These are phyloP conservation scores for Salvia hispanica DNA, from an alignment of 257 asterid species.

Conservation along the genomic window DNA sequence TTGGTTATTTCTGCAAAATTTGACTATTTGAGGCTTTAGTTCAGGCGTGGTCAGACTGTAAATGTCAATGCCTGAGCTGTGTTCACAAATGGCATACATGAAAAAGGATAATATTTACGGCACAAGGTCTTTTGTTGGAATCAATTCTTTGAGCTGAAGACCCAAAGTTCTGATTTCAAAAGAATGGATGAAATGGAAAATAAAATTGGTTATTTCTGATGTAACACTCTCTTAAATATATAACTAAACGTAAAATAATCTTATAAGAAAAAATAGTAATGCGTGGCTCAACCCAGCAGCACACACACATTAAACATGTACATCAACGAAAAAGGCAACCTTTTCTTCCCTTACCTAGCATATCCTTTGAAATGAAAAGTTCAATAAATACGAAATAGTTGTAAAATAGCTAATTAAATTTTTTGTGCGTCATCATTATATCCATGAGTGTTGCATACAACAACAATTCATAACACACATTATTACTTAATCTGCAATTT, in stretches of 20 bases:
- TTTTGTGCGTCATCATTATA: not conserved
- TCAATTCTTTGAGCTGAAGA: constrained; percentile 6
- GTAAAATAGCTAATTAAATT: not conserved
- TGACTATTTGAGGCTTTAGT: not conserved
- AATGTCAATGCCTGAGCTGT: not conserved
- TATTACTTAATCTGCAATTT: not conserved
- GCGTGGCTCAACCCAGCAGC: constrained; percentile 7
- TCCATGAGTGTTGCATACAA: not conserved
- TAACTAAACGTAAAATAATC: not conserved
- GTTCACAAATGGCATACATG: not conserved
- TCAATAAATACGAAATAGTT: not conserved
- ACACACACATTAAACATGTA: not conserved
- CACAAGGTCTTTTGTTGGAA: constrained; percentile 3
- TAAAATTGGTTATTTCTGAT: not conserved
- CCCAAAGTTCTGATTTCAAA: not conserved
- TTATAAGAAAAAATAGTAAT: not conserved
- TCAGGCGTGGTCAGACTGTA: not conserved
- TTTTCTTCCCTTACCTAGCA: not conserved
- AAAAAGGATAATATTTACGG: not conserved
- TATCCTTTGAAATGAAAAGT: not conserved
- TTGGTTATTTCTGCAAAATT: not conserved
- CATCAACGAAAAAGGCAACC: not conserved
- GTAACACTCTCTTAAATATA: not conserved
- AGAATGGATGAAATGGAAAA: not conserved
- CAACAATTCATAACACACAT: not conserved